Base-by-base conservation (phyloP, 2,329 filamentous ascomycete species). In the Fusarium palustre region DNA sequence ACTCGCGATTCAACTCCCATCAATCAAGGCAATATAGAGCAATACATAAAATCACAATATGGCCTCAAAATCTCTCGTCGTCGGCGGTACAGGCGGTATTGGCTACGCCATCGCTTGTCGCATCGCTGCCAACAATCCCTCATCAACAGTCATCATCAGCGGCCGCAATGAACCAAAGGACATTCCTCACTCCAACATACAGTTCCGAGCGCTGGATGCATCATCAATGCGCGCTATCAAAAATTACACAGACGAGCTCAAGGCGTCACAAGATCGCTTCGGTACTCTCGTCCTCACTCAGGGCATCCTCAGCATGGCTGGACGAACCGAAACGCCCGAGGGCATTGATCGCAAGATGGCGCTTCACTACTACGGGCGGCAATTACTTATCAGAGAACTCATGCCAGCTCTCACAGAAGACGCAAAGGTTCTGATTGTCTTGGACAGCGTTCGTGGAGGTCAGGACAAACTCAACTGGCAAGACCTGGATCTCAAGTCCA, bases 361-460 rank as follows among this genome's bases (percentile, higher is more conserved):
- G 0, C 73, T 84, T n/a, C 81, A 83, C 56, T 84, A 81, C 64
- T 85, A 85, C 59, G 79, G 81, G 18, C 79, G 78, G 15, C 81
- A 84, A 64, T 77, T 82, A 0, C 79, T 85, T 16, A 78, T 83
- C 24, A 71, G 75, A 16, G 79, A 82, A 38, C 75, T 85, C 7
- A 63, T 79, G 1, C 81, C 82, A 0, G 69, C 74, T 0, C 67
- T 83, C n/a, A 77, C 70, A 33, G 66, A 73, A 0, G 74, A 78
- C n/a, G 75, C 80, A 8, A 80, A 78, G 30, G 79, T 83, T 7
- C 61, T 84, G 56, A 76, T 80, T 7, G 79, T 85, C 2, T 71
- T 81, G 0, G 78, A 79, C 30, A 65, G 74, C 1, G 33, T 36
- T 5, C 31, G 46, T 5, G 81, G 82, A 25, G 72, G 71, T 18